Percentiles rank a stretch among this genome's conserved stretches.
These are phyloP conservation scores for Tilletia caries DNA, from an alignment of 1,284 basidiomycete species.

Conservation along the genomic window DNA sequence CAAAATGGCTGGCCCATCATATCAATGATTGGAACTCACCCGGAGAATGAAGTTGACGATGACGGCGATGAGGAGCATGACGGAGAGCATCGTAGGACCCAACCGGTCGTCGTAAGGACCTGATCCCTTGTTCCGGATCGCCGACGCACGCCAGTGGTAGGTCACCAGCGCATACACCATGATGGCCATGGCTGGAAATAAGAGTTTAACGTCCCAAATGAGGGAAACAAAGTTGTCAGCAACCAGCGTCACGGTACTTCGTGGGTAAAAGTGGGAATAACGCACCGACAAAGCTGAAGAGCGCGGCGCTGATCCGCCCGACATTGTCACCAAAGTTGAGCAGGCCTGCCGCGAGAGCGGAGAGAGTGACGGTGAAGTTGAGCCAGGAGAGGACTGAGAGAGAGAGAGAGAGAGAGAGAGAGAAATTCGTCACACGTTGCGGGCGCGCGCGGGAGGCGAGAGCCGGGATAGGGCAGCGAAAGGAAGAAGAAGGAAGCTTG, in stretches of 20 bases:
- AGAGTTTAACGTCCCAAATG: background rate
- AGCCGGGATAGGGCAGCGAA: no score
- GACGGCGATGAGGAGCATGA: slow-evolving; percentile 52
- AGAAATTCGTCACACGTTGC: no score
- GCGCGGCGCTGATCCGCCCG: slow-evolving; percentile 82
- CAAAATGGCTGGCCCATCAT: no score
- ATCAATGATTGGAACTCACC: background rate
- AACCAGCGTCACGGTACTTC: no score
- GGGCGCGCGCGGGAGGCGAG: no score
- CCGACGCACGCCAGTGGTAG: slow-evolving; percentile 91
- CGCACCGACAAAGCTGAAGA: slow-evolving; percentile 87
- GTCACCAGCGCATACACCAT: slow-evolving; percentile 94
- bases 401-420: background rate
- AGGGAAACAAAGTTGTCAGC: slow-evolving; percentile 1
- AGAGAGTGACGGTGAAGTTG: slow-evolving; percentile 54
- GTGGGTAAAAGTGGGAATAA: slow-evolving; percentile 24
- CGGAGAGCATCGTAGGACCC: slow-evolving; percentile 59
- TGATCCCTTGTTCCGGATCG: slow-evolving; percentile 83
- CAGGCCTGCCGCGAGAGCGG: slow-evolving; percentile 51
- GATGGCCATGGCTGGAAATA: slow-evolving; percentile 76
- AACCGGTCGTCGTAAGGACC: slow-evolving; percentile 96
- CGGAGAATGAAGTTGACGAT: slow-evolving; percentile 54
- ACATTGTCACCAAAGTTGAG: slow-evolving; percentile 59
- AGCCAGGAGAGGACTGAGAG: slow-evolving; percentile 52
- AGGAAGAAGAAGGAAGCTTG: no score